Base-by-base conservation (phyloP, 2,329 filamentous ascomycete species). In the Ceratocystis harringtonii region DNA sequence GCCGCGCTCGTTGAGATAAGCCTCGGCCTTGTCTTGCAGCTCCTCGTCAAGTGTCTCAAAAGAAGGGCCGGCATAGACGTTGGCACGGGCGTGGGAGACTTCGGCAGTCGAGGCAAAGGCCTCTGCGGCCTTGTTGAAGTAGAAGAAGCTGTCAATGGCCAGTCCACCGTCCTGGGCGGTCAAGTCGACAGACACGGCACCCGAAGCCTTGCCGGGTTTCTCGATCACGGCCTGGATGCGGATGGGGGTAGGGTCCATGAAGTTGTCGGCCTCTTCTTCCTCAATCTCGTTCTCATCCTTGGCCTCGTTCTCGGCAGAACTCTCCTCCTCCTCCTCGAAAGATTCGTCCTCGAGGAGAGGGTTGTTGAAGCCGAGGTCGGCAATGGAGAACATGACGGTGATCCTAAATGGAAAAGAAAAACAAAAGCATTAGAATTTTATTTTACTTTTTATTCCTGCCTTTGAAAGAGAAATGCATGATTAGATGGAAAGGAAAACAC, bases 31-130 rank as follows among this genome's bases (percentile, higher is more conserved):
- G 64, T 90, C 82, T 80, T 97, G 92, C 57, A 99, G 84, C 74
- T 97, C 92, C 79, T 96, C 91, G 74, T 99, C 94, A 67, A 99
- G 85, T 79, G 90, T 95, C 77, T 85, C 87, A 75, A 96, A 97
- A 65, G 90, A 89, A 68, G 94, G 94, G 65, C 94, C 94, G 52
- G 89, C 87, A 79, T 97, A 99, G 70, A 91, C 77, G 69, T 85
- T 85, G 75, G 88, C 84, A 72, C 90, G 83, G 71, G 83, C 79
- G 81, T 90, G 91, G 70, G 88, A 84, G 73, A 84, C 82, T 72
- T 95, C 90, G 69, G 90, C 85, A 62, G 81, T 85, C 72, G 86
- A 80, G 69, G 88, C 84, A 73, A 90, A 85, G 52, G 92, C 90
- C 69, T 95, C 78, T 67, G 88, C 85, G 68, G 87, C 80, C 71